phyloP scores from a whole-genome alignment of 228 moss, liverwort and hornwort species.

The Sphagnum magellanicum region DNA sequence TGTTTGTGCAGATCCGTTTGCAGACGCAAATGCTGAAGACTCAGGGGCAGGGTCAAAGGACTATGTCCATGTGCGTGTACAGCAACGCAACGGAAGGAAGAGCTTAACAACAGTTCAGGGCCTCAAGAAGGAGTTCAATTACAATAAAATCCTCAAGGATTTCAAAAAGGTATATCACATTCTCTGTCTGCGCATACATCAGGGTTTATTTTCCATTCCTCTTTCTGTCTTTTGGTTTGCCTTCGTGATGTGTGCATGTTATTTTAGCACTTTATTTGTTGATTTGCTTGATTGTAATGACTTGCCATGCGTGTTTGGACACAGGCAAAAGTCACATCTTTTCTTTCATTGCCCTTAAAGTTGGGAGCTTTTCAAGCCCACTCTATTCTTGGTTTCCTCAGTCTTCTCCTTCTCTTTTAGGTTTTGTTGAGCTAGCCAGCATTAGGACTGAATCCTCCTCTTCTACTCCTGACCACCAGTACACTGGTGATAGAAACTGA shows the following conservation, averaged over 20 bases:
- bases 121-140: conserved; percentile 81
- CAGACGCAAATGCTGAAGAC: conserved; percentile 92
- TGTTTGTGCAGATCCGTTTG: conserved; percentile 67
- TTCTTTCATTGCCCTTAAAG: too few relatives aligned
- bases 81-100: conserved; percentile 97
- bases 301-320: not conserved
- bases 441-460: too few relatives aligned
- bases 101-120: conserved; percentile 96
- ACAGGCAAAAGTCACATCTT: too few relatives aligned
- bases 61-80: conserved; percentile 97
- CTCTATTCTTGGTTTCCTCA: too few relatives aligned
- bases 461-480: too few relatives aligned
- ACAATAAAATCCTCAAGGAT: conserved; percentile 89
- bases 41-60: conserved; percentile 87
- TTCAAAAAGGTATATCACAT: conserved; percentile 48
- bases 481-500: too few relatives aligned
- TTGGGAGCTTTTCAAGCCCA: too few relatives aligned
- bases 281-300: not conserved
- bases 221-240: not conserved
- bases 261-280: too few relatives aligned
- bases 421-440: too few relatives aligned
- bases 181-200: not conserved
- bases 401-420: too few relatives aligned
- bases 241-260: not conserved
- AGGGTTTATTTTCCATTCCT: not conserved